phyloP scores from a whole-genome alignment of 106 monocot genomes.

The Dendrobium chrysotoxum region DNA sequence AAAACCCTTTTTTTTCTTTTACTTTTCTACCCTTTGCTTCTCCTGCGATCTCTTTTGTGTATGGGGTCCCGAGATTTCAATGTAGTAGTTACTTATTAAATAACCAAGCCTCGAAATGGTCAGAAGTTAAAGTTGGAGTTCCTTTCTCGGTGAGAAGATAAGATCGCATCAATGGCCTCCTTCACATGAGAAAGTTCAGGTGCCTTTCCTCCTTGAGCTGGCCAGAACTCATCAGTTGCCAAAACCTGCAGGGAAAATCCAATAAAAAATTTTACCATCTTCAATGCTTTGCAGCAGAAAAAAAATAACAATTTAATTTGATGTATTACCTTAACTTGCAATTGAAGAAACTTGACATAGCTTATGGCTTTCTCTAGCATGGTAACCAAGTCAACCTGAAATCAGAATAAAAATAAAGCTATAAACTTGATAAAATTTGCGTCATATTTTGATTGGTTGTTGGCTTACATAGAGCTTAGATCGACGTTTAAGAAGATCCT shows the following conservation, averaged over 20 bases:
- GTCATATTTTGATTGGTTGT: neutral
- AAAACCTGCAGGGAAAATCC: slow-evolving; percentile 39
- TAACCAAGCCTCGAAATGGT: too few relatives aligned
- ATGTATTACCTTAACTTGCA: slow-evolving; percentile 48
- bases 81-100: too few relatives aligned
- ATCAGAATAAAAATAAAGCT: neutral
- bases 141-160: slow-evolving; percentile 39
- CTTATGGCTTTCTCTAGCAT: slow-evolving; percentile 95
- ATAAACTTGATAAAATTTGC: neutral
- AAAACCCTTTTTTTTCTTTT: too few relatives aligned
- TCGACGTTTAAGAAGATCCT: neutral
- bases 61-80: too few relatives aligned
- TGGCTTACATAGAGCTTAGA: neutral
- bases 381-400: slow-evolving; percentile 91
- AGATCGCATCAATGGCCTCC: slow-evolving; percentile 81
- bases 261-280: too few relatives aligned
- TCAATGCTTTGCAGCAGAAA: too few relatives aligned
- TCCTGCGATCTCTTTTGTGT: too few relatives aligned
- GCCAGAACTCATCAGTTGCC: slow-evolving; percentile 93
- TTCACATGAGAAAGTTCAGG: slow-evolving; percentile 82
- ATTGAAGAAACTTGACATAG: slow-evolving; percentile 95
- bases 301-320: too few relatives aligned
- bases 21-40: too few relatives aligned
- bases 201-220: slow-evolving; percentile 74
- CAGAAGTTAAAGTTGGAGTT: too few relatives aligned